A percentile compares a stretch with the other conserved stretches of the same genome.
phyloP scores from a whole-genome alignment of 805 yeast genomes.

The Schizosaccharomyces osmophilus region DNA sequence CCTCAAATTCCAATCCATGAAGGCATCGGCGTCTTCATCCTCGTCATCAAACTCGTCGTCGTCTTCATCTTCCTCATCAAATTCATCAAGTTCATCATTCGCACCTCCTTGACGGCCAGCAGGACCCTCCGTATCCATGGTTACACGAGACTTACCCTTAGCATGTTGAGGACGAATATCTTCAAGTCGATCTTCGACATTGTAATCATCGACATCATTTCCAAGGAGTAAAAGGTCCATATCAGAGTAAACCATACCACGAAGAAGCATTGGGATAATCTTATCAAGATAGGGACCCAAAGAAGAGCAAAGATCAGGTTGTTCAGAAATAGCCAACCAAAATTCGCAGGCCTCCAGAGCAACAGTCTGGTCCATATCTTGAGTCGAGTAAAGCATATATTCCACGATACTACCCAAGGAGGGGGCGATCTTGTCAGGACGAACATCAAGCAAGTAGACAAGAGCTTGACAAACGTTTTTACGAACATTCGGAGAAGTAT shows the following conservation, averaged over 20 bases:
- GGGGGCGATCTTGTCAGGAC: constrained; percentile 59
- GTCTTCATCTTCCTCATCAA: constrained; percentile 23
- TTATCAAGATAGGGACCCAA: constrained; percentile 32
- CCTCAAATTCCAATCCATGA: constrained; percentile 69
- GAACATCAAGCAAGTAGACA: constrained; percentile 38
- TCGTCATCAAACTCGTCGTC: constrained; percentile 49
- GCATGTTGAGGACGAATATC: constrained; percentile 70
- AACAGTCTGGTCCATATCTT: constrained; percentile 39
- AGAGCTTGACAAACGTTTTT: constrained; percentile 59
- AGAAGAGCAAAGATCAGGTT: constrained; percentile 21
- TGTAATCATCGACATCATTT: constrained; percentile 22
- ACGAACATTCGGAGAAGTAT: constrained; percentile 33
- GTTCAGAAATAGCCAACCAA: constrained; percentile 46
- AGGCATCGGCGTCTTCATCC: constrained; percentile 40
- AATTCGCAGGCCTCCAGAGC: constrained; percentile 88
- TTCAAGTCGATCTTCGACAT: constrained; percentile 55
- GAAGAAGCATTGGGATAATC: constrained; percentile 54
- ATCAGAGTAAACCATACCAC: constrained; percentile 71
- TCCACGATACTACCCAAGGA: constrained; percentile 70
- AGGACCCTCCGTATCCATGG: background rate
- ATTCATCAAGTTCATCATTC: constrained; percentile 7
- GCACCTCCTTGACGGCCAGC: constrained; percentile 5
- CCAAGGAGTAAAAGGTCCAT: constrained; percentile 46
- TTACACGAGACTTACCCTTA: constrained; percentile 14
- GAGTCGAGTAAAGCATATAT: constrained; percentile 60